phyloP scores from a whole-genome alignment of 208 protist species.

The Leishmania gerbilli region DNA sequence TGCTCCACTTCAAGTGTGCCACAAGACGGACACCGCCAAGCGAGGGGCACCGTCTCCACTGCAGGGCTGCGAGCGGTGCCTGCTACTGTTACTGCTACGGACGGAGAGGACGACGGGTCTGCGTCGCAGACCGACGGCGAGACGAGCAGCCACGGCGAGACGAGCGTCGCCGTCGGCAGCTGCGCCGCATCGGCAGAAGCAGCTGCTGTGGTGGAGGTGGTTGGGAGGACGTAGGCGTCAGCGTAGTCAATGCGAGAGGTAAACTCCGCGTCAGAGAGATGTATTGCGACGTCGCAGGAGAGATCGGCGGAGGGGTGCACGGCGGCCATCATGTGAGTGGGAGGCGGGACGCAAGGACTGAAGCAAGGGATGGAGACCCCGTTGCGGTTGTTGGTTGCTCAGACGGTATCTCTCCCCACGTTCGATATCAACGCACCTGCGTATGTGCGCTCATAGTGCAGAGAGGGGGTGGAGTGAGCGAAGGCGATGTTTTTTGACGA shows the following conservation, averaged over 20 bases:
- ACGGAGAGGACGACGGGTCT: background rate
- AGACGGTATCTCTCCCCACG: background rate
- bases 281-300: slow-evolving; percentile 4
- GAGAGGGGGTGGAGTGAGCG: background rate
- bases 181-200: background rate
- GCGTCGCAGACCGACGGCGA: background rate
- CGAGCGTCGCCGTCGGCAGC: slow-evolving; percentile 13
- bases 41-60: slow-evolving; percentile 35
- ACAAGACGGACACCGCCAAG: slow-evolving; percentile 51
- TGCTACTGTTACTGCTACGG: background rate
- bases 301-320: background rate
- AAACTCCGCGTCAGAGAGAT: slow-evolving; percentile 47
- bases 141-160: slow-evolving; percentile 46
- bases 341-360: background rate
- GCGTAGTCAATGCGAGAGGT: slow-evolving; percentile 37
- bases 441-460: background rate
- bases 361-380: background rate
- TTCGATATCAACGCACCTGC: background rate
- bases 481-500: background rate
- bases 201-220: background rate
- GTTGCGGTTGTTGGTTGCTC: background rate
- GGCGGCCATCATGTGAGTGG: background rate
- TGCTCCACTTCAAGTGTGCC: slow-evolving; percentile 42
- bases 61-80: background rate
- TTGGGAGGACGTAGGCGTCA: slow-evolving; percentile 55